Conservation (phyloP, 768 basidiomycete species). For the Tremella fuciformis region DNA sequence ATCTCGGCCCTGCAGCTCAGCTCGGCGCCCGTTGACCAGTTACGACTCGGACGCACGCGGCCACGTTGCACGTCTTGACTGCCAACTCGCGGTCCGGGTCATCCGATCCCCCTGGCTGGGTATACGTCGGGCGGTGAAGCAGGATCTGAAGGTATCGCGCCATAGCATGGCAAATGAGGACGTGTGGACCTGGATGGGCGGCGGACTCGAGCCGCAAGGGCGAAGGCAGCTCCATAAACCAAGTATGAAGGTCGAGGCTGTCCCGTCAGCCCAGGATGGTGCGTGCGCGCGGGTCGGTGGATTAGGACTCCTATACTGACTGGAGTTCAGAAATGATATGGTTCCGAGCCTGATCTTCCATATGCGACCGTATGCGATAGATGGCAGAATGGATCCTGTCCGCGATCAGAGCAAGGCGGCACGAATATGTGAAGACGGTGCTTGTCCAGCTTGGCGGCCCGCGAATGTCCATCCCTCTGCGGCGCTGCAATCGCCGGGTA, state of each 20-base stretch:
- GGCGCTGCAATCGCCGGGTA: neutral
- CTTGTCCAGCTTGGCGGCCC: constrained; percentile 9
- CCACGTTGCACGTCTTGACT: constrained; percentile 8
- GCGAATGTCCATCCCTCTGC: constrained; percentile 1
- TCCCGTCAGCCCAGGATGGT: neutral
- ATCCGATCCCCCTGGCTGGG: neutral
- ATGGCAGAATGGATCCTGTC: constrained; percentile 7
- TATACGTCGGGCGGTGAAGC: constrained; percentile 11
- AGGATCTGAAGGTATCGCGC: constrained; percentile 11
- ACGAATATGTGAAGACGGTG: constrained; percentile 9
- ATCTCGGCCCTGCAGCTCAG: constrained; percentile 29
- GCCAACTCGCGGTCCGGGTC: constrained; percentile 6
- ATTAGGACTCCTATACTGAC: constrained; percentile 2
- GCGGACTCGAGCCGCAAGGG: constrained; percentile 7
- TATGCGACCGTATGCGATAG: neutral
- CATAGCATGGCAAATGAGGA: constrained; percentile 9
- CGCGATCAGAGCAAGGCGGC: constrained; percentile 5
- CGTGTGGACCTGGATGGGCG: constrained; percentile 6
- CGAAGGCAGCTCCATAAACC: constrained; percentile 11
- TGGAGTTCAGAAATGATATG: constrained; percentile 4
- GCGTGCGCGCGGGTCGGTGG: neutral
- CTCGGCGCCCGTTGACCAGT: neutral
- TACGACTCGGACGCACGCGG: neutral
- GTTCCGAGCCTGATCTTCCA: neutral
- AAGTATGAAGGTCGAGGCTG: constrained; percentile 7